These are phyloP conservation scores for Mycosphaerelloides madeirae DNA, from an alignment of 2,329 filamentous ascomycete genomes.

Conservation along the genomic window DNA sequence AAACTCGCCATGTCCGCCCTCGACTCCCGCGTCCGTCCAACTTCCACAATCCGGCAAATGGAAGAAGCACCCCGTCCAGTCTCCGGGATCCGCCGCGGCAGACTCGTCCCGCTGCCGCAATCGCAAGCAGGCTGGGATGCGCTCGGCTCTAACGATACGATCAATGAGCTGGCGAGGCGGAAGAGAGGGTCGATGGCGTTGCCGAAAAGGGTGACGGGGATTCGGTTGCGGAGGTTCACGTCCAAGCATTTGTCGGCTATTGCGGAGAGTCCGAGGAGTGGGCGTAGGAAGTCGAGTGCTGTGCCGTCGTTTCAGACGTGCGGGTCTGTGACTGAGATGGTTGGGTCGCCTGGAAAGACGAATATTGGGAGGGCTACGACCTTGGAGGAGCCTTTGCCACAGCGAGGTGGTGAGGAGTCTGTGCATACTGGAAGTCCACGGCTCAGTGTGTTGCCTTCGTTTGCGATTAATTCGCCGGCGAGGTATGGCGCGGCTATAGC, in stretches of 20 bases:
- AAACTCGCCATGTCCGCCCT: conserved; percentile 23
- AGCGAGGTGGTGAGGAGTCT: background rate
- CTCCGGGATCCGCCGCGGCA: conserved; percentile 15
- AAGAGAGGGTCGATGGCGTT: conserved; percentile 22
- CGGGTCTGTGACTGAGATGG: background rate
- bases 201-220: conserved; percentile 20
- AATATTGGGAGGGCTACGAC: conserved; percentile 1
- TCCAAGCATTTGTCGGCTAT: conserved; percentile 35
- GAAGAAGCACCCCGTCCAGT: conserved; percentile 19
- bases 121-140: conserved; percentile 38
- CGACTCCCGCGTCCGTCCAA: conserved; percentile 17
- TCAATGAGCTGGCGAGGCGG: conserved; percentile 19
- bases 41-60: conserved; percentile 13
- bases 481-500: conserved; percentile 23
- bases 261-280: conserved; percentile 24
- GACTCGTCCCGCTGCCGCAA: conserved; percentile 17
- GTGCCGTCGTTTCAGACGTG: background rate
- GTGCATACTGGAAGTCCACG: conserved; percentile 23
- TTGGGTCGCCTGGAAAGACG: background rate
- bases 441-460: conserved; percentile 24
- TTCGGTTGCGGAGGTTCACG: conserved; percentile 21
- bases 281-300: background rate
- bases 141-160: conserved; percentile 37
- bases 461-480: conserved; percentile 25
- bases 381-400: background rate